phyloP scores from a whole-genome alignment of 805 yeast species.

The Saccharomycopsis sp. region DNA sequence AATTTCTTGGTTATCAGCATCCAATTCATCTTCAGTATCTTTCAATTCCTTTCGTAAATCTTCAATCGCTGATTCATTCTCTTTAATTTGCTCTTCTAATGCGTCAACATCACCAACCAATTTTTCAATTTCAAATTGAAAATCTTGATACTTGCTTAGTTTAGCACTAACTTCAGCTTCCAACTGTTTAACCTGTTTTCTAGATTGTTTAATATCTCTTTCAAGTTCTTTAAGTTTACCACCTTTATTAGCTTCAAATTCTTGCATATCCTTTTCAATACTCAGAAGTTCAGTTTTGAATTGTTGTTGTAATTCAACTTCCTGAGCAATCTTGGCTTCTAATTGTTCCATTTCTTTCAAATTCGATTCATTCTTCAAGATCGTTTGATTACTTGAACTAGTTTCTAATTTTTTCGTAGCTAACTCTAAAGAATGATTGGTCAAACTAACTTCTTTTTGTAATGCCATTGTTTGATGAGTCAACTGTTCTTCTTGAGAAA shows the following conservation, averaged over 20 bases:
- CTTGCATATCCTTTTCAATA: slow-evolving; percentile 73
- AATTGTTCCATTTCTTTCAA: slow-evolving; percentile 40
- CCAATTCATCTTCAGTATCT: slow-evolving; percentile 23
- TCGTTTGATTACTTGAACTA: slow-evolving; percentile 50
- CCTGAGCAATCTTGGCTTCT: slow-evolving; percentile 31
- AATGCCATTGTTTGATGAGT: slow-evolving; percentile 45
- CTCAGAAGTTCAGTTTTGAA: slow-evolving; percentile 39
- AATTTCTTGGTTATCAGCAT: slow-evolving; percentile 22
- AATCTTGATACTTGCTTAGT: slow-evolving; percentile 51
- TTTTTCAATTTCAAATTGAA: slow-evolving; percentile 69
- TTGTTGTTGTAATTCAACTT: slow-evolving; percentile 28
- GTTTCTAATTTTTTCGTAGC: slow-evolving; percentile 48
- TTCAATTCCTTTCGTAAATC: slow-evolving; percentile 30
- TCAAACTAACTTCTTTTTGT: slow-evolving; percentile 52
- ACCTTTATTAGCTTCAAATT: slow-evolving; percentile 73
- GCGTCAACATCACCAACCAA: slow-evolving; percentile 46
- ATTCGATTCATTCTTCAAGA: slow-evolving; percentile 42
- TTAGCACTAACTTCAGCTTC: slow-evolving; percentile 38
- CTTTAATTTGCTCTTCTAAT: slow-evolving; percentile 36
- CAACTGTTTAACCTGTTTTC: slow-evolving; percentile 29
- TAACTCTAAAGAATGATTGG: slow-evolving; percentile 51
- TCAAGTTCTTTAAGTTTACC: slow-evolving; percentile 65
- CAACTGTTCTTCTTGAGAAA: slow-evolving; percentile 37
- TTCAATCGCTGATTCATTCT: slow-evolving; percentile 29
- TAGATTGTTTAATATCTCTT: slow-evolving; percentile 40